Conservation (phyloP, 192 early-diverging fungal genomes). For the Podila verticillata region DNA sequence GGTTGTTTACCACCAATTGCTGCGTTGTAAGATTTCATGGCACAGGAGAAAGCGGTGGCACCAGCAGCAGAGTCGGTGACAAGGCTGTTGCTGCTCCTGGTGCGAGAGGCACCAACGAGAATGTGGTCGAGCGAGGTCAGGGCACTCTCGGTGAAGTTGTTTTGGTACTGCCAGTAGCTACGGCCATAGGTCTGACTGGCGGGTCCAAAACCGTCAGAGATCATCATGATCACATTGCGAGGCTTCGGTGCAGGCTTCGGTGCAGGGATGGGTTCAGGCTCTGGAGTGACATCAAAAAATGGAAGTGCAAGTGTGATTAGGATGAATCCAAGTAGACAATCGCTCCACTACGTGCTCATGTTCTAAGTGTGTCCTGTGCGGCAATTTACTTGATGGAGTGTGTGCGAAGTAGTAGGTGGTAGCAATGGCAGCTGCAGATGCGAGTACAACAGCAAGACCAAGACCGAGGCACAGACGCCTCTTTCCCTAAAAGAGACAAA, state of each 20-base stretch:
- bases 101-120: constrained; percentile 92
- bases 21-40: constrained; percentile 91
- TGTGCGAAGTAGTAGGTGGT: neutral
- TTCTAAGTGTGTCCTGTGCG: neutral
- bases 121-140: constrained; percentile 71
- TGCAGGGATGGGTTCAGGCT: neutral
- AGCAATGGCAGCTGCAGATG: neutral
- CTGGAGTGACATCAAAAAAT: neutral
- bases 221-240: constrained; percentile 92
- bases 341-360: no score
- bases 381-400: neutral
- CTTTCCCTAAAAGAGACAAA: neutral
- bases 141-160: constrained; percentile 31
- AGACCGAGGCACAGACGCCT: neutral
- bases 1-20: constrained; percentile 78
- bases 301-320: no score
- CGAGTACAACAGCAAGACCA: neutral
- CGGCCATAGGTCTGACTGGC: constrained; percentile 91
- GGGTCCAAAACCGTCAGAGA: constrained; percentile 95
- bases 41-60: constrained; percentile 95
- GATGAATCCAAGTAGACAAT: no score
- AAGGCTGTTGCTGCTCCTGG: constrained; percentile 79
- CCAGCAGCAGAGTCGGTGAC: constrained; percentile 98
- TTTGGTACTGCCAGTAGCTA: constrained; percentile 76
- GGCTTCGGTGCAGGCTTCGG: neutral